A percentile compares a stretch with the other conserved stretches of the same genome.
Evolutionary conservation across 345 rosid species (phyloP).

Genomic region (Hibiscus trionum): DNA sequence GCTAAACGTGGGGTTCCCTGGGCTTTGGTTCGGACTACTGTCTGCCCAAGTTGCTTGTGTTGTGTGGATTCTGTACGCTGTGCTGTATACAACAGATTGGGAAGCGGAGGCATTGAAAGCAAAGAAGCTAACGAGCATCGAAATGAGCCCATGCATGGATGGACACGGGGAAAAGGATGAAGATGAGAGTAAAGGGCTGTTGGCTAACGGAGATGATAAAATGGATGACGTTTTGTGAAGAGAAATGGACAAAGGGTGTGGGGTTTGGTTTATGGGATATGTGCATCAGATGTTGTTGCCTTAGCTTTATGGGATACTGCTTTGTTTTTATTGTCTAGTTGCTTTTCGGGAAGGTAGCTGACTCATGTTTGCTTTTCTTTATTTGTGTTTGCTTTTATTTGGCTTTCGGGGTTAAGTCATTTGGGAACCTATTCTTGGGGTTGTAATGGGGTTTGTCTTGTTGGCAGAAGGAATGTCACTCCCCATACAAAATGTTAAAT

Average conservation of each 20-base stretch:
- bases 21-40: constrained; percentile 84
- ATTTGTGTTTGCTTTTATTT: background rate
- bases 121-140: constrained; percentile 44
- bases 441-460: constrained; percentile 5
- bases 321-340: constrained; percentile 8
- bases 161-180: background rate
- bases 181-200: constrained; percentile 28
- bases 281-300: background rate
- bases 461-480: constrained; percentile 15
- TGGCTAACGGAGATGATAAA: constrained; percentile 32
- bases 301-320: constrained; percentile 12
- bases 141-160: constrained; percentile 21
- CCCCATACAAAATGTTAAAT: background rate
- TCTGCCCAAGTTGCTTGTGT: constrained; percentile 89
- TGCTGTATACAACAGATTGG: constrained; percentile 77
- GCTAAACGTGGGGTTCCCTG: constrained; percentile 65
- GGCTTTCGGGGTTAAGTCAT: background rate
- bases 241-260: background rate
- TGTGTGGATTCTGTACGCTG: constrained; percentile 52
- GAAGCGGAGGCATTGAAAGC: constrained; percentile 74
- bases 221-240: constrained; percentile 22
- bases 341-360: constrained; percentile 9
- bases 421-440: constrained; percentile 7
- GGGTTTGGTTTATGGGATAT: constrained; percentile 10
- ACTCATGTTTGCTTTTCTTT: background rate